These are phyloP conservation scores for Ogataea hybrid DNA, from an alignment of 1,139 yeast genomes.

Conservation along the genomic window DNA sequence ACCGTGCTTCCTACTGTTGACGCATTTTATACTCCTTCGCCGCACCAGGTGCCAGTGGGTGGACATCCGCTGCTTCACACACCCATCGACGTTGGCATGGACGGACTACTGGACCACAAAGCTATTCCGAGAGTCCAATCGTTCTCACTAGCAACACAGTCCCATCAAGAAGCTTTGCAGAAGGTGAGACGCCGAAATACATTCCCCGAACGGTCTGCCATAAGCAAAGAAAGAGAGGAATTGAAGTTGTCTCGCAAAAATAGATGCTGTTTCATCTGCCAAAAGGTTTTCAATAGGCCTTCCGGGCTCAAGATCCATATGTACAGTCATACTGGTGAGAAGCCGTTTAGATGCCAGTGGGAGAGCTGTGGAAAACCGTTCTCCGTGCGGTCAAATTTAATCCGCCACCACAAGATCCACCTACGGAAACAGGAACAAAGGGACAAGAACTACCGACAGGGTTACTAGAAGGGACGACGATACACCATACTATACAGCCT, in stretches of 20 bases:
- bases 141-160: background rate
- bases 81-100: background rate
- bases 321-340: constrained; percentile 85
- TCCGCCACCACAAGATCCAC: constrained; percentile 73
- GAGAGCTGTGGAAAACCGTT: constrained; percentile 68
- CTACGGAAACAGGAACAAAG: constrained; percentile 28
- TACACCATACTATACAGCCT: background rate
- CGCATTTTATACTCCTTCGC: constrained; percentile 8
- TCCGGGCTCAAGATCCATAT: constrained; percentile 77
- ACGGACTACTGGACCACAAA: background rate
- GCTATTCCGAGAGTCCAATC: constrained; percentile 12
- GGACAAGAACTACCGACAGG: constrained; percentile 4
- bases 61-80: constrained; percentile 3
- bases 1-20: constrained; percentile 3
- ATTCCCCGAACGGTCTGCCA: constrained; percentile 6
- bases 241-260: constrained; percentile 24
- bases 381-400: constrained; percentile 76
- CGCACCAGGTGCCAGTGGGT: background rate
- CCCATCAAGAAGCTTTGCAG: background rate
- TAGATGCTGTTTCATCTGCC: constrained; percentile 61
- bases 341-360: constrained; percentile 70
- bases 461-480: background rate
- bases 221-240: background rate
- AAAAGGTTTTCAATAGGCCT: constrained; percentile 77
- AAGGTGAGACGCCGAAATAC: constrained; percentile 12